Evolutionary conservation across 768 basidiomycete genomes (phyloP).

Genomic region (Naganishia randhawae): DNA sequence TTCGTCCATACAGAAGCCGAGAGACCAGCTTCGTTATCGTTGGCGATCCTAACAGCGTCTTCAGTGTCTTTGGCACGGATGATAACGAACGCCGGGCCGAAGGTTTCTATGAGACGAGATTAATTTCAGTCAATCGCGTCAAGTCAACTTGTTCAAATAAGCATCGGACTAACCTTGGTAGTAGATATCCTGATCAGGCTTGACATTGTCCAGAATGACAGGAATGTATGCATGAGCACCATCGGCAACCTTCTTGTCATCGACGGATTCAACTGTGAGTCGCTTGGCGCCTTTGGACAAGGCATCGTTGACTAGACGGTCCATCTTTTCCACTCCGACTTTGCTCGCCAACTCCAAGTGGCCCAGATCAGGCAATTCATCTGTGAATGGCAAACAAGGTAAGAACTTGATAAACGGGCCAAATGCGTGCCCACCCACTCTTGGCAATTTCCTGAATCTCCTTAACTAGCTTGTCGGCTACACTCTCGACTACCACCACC

Average conservation of each 20-base stretch:
- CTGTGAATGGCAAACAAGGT: neutral
- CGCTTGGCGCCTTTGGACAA: slow-evolving; percentile 16
- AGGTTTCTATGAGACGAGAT: slow-evolving; percentile 55
- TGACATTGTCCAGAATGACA: slow-evolving; percentile 28
- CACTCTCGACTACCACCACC: slow-evolving; percentile 40
- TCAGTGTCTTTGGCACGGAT: slow-evolving; percentile 47
- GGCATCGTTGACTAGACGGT: slow-evolving; percentile 24
- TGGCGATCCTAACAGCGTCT: slow-evolving; percentile 61
- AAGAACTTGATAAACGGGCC: neutral
- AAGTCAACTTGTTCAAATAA: neutral
- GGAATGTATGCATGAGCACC: slow-evolving; percentile 18
- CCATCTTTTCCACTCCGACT: slow-evolving; percentile 26
- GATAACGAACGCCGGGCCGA: slow-evolving; percentile 60
- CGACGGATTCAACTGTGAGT: slow-evolving; percentile 10
- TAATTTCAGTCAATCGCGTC: neutral
- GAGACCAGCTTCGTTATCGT: slow-evolving; percentile 58
- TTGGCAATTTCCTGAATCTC: slow-evolving; percentile 31
- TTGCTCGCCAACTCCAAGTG: slow-evolving; percentile 25
- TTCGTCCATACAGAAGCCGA: slow-evolving; percentile 58
- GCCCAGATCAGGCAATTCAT: slow-evolving; percentile 13
- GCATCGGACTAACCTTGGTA: neutral
- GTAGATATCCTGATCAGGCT: slow-evolving; percentile 26
- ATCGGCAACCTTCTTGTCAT: slow-evolving; percentile 15
- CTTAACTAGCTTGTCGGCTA: slow-evolving; percentile 34
- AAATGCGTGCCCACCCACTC: neutral